Evolutionary conservation across 495 filamentous ascomycete genomes (phyloP), one percentile per base, ranked within the genome.

Genomic region (Hypomontagnella submonticulosa): DNA sequence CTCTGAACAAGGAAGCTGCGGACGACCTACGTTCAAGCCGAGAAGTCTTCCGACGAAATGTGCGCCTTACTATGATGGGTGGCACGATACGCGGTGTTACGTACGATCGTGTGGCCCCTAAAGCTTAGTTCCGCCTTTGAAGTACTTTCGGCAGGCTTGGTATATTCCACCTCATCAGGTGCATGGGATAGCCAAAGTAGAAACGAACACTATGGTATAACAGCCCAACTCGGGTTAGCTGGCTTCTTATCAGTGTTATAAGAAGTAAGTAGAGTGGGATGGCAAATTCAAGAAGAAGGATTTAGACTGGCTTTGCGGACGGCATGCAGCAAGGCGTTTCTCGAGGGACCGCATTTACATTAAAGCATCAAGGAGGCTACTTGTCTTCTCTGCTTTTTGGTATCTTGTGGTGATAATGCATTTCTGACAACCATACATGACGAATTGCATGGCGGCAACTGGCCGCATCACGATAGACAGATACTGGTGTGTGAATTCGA

Each of bases 1-100:
- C 95, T n/a, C 80, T 99, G 23, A 99, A 99, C 76, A 97, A 99
- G 80, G 93, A 97, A 67, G 95, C 95, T 2, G 96, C 95, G 0
- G 92, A 97, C 43, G 96, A 98, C 75, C 84, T 99, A 64, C 86
- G 93, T 63, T 78, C 79, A 20, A 96, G 91, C 69, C 79, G 92
- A 13, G 95, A 98, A 13, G 84, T 80, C 30, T 99, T 99, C 79
- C 96, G 92, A 81, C 82, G 92, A 52, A 97, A 98, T 72, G 96
- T 97, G 16, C 84, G 91, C 68, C 77, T 78, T 10, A 81, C 90
- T 4, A 97, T 99, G 92, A 80, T 77, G 18, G 95, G 95, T 57
- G 92, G 92, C 10, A 77, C 74, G n/a, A 88, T 99, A 43, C 87
- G 85, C 74, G 87, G 86, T 11, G 77, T 88, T 61, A 67, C 77